A percentile compares a stretch with the other conserved stretches of the same genome.
These are phyloP conservation scores for Aspergillus cejpii DNA, from an alignment of 2,329 filamentous ascomycete species.

Conservation along the genomic window DNA sequence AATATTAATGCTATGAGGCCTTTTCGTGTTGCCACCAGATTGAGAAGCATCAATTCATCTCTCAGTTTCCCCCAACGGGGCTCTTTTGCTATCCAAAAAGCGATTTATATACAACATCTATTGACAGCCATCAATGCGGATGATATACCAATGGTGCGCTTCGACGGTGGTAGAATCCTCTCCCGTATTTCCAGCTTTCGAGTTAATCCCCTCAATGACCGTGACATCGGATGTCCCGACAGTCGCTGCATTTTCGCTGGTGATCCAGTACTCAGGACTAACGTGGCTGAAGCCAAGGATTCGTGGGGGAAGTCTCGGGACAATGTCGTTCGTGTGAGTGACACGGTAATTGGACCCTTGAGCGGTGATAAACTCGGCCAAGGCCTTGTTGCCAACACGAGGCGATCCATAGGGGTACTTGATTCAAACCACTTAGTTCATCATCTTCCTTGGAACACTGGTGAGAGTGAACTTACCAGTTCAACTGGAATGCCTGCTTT, in stretches of 20 bases:
- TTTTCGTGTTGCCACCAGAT: no score
- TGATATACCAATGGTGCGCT: slow-evolving; percentile 34
- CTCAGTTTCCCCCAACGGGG: no score
- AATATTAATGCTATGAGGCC: no score
- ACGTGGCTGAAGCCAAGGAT: slow-evolving; percentile 30
- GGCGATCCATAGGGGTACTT: slow-evolving; percentile 42
- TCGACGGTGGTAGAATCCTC: slow-evolving; percentile 17
- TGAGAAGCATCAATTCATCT: no score
- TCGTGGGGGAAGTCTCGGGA: slow-evolving; percentile 36
- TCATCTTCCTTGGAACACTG: background rate
- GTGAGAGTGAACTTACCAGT: slow-evolving; percentile 35
- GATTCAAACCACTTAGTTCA: slow-evolving; percentile 4
- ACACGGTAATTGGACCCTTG: slow-evolving; percentile 34
- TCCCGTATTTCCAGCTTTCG: slow-evolving; percentile 32
- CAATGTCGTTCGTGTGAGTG: slow-evolving; percentile 36
- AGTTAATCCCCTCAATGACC: slow-evolving; percentile 29
- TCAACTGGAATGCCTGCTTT: slow-evolving; percentile 37
- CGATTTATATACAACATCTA: slow-evolving; percentile 3
- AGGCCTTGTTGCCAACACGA: slow-evolving; percentile 36
- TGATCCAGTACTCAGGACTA: slow-evolving; percentile 41
- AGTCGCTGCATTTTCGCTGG: slow-evolving; percentile 21
- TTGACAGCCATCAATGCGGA: slow-evolving; percentile 22
- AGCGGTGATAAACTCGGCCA: slow-evolving; percentile 35
- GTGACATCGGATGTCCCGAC: slow-evolving; percentile 30
- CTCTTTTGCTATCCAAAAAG: background rate